Percentiles rank a stretch among this genome's conserved stretches.
phyloP scores from a whole-genome alignment of 2,329 filamentous ascomycete genomes.

The Botrytis elliptica region DNA sequence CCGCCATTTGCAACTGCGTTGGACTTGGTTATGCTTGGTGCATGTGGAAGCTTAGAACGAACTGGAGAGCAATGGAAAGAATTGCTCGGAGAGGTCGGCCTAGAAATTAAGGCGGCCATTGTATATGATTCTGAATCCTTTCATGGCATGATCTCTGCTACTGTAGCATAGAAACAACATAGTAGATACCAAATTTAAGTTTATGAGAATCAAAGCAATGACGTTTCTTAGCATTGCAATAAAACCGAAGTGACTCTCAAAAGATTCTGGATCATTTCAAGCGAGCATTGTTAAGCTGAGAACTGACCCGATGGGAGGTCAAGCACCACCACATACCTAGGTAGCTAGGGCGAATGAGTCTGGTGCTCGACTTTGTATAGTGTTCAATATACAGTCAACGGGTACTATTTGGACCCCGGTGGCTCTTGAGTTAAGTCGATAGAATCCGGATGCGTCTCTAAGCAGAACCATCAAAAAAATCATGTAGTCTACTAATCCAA shows the following conservation, averaged over 20 bases:
- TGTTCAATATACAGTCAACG: neutral
- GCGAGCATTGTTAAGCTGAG: neutral
- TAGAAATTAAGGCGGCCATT: neutral
- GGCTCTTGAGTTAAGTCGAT: neutral
- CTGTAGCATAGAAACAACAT: neutral
- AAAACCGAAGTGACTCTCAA: neutral
- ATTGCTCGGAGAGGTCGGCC: neutral
- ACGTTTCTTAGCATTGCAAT: neutral
- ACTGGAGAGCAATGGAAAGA: neutral
- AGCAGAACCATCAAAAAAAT: neutral
- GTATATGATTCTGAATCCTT: neutral
- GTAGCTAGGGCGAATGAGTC: neutral
- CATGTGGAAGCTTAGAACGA: neutral
- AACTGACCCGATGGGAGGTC: neutral
- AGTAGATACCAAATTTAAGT: neutral
- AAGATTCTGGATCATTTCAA: neutral
- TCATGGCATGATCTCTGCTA: neutral
- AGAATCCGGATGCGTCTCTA: neutral
- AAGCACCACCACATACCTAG: neutral
- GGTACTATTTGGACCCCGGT: neutral
- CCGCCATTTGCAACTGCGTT: slow-evolving; percentile 37
- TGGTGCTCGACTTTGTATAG: neutral
- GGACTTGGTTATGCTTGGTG: slow-evolving; percentile 38
- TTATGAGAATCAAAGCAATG: neutral
- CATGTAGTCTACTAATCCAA: neutral